A percentile compares a stretch with the other conserved stretches of the same genome.
Conservation (phyloP, 768 basidiomycete species). For the Rhizopogon vulgaris region DNA sequence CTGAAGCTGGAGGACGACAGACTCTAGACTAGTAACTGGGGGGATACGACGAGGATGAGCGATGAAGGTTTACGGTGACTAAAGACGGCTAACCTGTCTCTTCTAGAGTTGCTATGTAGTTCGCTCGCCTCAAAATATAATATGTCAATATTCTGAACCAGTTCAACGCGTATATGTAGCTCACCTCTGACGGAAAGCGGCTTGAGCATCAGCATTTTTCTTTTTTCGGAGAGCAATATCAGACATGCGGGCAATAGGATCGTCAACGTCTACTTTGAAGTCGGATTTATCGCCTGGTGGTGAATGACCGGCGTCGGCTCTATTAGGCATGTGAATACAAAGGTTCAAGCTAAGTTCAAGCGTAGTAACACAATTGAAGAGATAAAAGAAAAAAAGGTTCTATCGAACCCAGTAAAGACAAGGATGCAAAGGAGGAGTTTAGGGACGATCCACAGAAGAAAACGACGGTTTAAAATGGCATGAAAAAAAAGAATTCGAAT, state of each 20-base stretch:
- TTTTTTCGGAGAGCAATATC: constrained; percentile 75
- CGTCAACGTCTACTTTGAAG: constrained; percentile 31
- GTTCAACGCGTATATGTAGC: constrained; percentile 1
- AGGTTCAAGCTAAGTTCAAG: constrained; percentile 16
- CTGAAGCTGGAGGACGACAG: constrained; percentile 79
- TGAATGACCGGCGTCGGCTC: constrained; percentile 18
- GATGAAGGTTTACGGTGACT: neutral
- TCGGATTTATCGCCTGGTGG: constrained; percentile 32
- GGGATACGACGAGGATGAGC: constrained; percentile 12
- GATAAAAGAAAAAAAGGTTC: constrained; percentile 16
- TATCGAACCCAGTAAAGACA: neutral
- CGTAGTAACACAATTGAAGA: constrained; percentile 30
- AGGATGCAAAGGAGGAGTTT: constrained; percentile 12
- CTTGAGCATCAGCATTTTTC: constrained; percentile 88
- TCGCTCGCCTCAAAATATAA: constrained; percentile 45
- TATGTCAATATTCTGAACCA: constrained; percentile 8
- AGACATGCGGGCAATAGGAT: constrained; percentile 38
- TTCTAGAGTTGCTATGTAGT: constrained; percentile 84
- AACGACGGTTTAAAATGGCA: constrained; percentile 48
- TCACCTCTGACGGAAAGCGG: constrained; percentile 68
- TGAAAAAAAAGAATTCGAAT: constrained; percentile 61
- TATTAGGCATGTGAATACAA: constrained; percentile 25
- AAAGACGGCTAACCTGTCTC: constrained; percentile 51
- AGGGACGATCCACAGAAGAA: constrained; percentile 15
- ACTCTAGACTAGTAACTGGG: constrained; percentile 75